Evolutionary conservation across 257 asterid species (phyloP).

Genomic region (Solanum piurae): DNA sequence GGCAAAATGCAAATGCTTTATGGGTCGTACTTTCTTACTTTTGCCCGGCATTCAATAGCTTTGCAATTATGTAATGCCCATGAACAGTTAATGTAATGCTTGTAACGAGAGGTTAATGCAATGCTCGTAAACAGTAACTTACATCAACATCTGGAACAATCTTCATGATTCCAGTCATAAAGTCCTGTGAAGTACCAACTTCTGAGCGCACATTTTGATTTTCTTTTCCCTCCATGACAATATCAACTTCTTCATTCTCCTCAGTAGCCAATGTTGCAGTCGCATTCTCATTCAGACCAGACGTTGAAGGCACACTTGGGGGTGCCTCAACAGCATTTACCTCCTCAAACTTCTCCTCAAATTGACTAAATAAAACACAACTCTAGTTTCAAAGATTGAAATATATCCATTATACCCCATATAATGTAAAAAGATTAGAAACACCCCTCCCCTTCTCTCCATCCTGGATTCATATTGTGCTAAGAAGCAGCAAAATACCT

Average conservation of each 20-base stretch:
- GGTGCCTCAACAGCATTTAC: constrained; percentile 37
- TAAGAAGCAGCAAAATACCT: constrained; percentile 36
- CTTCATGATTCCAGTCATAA: constrained; percentile 68
- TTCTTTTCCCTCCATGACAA: constrained; percentile 28
- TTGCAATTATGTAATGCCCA: not conserved
- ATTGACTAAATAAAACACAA: constrained; percentile 36
- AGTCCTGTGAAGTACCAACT: constrained; percentile 59
- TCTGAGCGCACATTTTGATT: constrained; percentile 44
- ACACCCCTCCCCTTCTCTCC: not conserved
- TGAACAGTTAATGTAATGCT: not conserved
- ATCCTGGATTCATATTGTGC: not conserved
- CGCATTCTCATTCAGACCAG: constrained; percentile 31
- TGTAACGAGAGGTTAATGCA: not conserved
- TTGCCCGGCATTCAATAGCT: not conserved
- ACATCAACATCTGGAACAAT: constrained; percentile 86
- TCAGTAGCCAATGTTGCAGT: constrained; percentile 21
- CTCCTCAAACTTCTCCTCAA: constrained; percentile 75
- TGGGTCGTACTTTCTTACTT: not conserved
- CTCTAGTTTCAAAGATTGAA: not conserved
- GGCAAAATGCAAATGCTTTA: not conserved
- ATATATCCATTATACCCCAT: not conserved
- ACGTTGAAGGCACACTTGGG: constrained; percentile 44
- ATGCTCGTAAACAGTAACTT: constrained; percentile 25
- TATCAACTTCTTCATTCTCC: constrained; percentile 39
- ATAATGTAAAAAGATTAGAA: not conserved